Base-by-base conservation (phyloP, 768 basidiomycete genomes). In the Botryobasidium botryosum region DNA sequence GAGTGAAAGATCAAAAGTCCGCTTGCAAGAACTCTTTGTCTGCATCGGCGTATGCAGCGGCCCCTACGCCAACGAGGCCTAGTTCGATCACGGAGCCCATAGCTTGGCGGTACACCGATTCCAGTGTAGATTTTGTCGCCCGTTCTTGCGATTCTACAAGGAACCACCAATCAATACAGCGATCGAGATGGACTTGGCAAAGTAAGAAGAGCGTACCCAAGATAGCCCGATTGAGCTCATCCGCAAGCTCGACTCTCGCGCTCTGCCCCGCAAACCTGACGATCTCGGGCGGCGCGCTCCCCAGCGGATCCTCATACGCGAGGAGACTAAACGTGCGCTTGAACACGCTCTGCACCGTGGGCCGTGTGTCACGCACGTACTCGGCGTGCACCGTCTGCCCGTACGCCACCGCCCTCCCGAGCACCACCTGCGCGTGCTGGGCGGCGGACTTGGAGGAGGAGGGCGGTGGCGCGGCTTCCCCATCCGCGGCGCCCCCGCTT, bases 11-110 rank as follows among this genome's bases (percentile, higher is more conserved):
- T n/a, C n/a, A n/a, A n/a, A n/a, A n/a, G n/a, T n/a, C n/a, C n/a
- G n/a, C n/a, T n/a, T 80, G 75, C 45, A 84, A 59, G 52, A 86
- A 70, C 54, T 87, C 84, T 53, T 70, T 76, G 24, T 69, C 64
- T 66, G 85, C 70, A 53, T 88, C 85, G 13, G 78, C 80, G 57
- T 82, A 85, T 15, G 81, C 82, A 25, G 86, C 86, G 25, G 71
- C 62, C 10, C 85, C 86, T 8, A 73, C 70, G 8, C 84, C 83
- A 50, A 74, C 57, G 35, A 79, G 56, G 5, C 77, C 84, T 10
- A 88, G 72, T 52, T 84, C 74, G n/a, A 67, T 62, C 17, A 88
- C 62, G 51, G 72, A 74, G 18, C 74, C 75, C 24, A 71, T 64
- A 1, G 79, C 75, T 50, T 84, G 84, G 28, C 84, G 74, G 57